Percentiles rank a stretch among this genome's conserved stretches.
These are phyloP conservation scores for Phytophthora constricta DNA, from an alignment of 352 stramenopile species.

Conservation along the genomic window DNA sequence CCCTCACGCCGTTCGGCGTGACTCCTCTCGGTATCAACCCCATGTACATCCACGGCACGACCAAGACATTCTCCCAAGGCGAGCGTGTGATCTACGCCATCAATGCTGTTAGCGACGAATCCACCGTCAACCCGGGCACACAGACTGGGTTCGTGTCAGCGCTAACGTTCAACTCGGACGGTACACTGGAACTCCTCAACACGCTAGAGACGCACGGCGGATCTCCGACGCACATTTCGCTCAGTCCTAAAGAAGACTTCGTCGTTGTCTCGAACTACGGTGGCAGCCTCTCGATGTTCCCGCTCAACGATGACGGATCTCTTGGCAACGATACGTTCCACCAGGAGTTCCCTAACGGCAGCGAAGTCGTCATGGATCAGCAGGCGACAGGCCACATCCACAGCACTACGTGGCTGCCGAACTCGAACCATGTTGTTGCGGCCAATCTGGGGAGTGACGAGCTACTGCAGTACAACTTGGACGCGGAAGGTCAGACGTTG, in stretches of 20 bases:
- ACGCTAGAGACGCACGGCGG: slow-evolving; percentile 53
- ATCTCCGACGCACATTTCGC: slow-evolving; percentile 52
- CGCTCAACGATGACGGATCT: slow-evolving; percentile 52
- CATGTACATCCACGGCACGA: slow-evolving; percentile 59
- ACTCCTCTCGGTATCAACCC: slow-evolving; percentile 74
- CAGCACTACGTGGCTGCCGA: slow-evolving; percentile 67
- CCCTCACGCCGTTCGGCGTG: slow-evolving; percentile 46
- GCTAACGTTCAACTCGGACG: slow-evolving; percentile 42
- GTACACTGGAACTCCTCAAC: slow-evolving; percentile 56
- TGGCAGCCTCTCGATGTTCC: slow-evolving; percentile 66
- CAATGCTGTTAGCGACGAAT: slow-evolving; percentile 57
- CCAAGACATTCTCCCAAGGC: slow-evolving; percentile 33
- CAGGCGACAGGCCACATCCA: slow-evolving; percentile 66
- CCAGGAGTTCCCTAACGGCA: slow-evolving; percentile 48
- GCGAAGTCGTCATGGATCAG: slow-evolving; percentile 39
- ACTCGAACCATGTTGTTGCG: slow-evolving; percentile 47
- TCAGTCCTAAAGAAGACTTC: slow-evolving; percentile 59
- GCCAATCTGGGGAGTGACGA: slow-evolving; percentile 73
- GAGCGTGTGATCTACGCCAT: slow-evolving; percentile 56
- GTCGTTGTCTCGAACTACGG: slow-evolving; percentile 72
- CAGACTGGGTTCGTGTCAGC: slow-evolving; percentile 61
- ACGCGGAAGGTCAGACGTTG: slow-evolving; percentile 46
- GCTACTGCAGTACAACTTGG: slow-evolving; percentile 56
- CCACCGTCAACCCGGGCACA: slow-evolving; percentile 27
- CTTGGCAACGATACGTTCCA: slow-evolving; percentile 43